Conservation (phyloP, 2,329 filamentous ascomycete species). For the Pseudogymnoascus sp. region DNA sequence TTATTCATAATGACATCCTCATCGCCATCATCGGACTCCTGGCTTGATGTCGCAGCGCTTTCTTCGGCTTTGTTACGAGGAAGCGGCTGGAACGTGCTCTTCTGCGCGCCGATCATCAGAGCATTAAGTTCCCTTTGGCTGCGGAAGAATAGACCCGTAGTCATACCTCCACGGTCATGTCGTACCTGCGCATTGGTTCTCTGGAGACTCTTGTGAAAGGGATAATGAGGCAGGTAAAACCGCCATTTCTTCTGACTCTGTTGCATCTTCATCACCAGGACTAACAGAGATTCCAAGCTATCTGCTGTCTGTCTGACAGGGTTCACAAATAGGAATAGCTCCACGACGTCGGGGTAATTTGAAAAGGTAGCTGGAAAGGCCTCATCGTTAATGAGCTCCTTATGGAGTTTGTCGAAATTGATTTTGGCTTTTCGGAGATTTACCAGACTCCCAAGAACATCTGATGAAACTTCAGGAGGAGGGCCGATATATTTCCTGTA, state of each 20-base stretch:
- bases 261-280: conserved; percentile 43
- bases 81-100: conserved; percentile 29
- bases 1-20: conserved; percentile 35
- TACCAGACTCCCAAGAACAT: conserved; percentile 34
- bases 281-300: conserved; percentile 39
- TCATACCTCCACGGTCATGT: conserved; percentile 52
- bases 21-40: conserved; percentile 30
- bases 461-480: conserved; percentile 34
- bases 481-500: conserved; percentile 43
- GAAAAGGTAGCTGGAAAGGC: conserved; percentile 40
- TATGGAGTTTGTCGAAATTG: conserved; percentile 42
- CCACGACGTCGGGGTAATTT: conserved; percentile 42
- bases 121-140: conserved; percentile 26
- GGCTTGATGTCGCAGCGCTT: conserved; percentile 14
- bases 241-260: conserved; percentile 34
- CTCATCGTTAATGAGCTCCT: conserved; percentile 39
- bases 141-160: conserved; percentile 41
- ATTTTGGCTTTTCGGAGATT: conserved; percentile 38
- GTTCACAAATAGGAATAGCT: conserved; percentile 48
- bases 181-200: conserved; percentile 50
- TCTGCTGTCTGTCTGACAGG: conserved; percentile 46
- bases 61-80: conserved; percentile 18
- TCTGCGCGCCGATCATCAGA: conserved; percentile 29
- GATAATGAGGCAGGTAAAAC: conserved; percentile 46
- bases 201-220: conserved; percentile 45